Evolutionary conservation across 768 basidiomycete genomes (phyloP).

Genomic region (Tricholoma hemisulphureum): DNA sequence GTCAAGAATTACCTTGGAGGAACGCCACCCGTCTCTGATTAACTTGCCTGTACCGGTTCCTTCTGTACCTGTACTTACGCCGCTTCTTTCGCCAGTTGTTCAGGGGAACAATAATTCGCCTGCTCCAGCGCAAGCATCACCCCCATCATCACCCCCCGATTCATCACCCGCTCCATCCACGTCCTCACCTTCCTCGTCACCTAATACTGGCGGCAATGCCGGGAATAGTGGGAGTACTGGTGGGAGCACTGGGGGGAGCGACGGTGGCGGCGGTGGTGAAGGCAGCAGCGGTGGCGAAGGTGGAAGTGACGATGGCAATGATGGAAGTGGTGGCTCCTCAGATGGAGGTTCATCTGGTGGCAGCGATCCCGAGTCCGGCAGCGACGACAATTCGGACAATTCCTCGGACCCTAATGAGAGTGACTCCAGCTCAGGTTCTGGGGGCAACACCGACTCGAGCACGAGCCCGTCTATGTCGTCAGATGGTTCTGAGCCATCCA

Average conservation of each 20-base stretch:
- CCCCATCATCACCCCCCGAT: slow-evolving; percentile 12
- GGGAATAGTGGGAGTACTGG: slow-evolving; percentile 13
- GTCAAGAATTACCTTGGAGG: slow-evolving; percentile 11
- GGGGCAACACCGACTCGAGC: slow-evolving; percentile 1
- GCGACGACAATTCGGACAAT: not conserved
- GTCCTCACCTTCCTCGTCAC: slow-evolving; percentile 1
- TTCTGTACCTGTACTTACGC: slow-evolving; percentile 40
- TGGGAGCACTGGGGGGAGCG: too few relatives aligned
- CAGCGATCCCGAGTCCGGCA: slow-evolving; percentile 5
- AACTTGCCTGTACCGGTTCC: slow-evolving; percentile 38
- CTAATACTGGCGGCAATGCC: slow-evolving; percentile 6
- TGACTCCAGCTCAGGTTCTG: slow-evolving; percentile 1
- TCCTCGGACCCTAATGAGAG: slow-evolving; percentile 2
- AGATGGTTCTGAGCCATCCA: not conserved
- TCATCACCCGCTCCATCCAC: slow-evolving; percentile 10
- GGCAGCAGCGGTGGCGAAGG: slow-evolving; percentile 1
- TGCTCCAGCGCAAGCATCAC: not conserved
- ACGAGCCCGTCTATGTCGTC: not conserved
- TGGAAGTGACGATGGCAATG: slow-evolving; percentile 4
- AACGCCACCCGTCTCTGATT: slow-evolving; percentile 40
- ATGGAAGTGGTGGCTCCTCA: not conserved
- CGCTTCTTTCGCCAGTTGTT: slow-evolving; percentile 35
- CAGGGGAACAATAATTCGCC: slow-evolving; percentile 22
- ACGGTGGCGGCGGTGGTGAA: slow-evolving; percentile 8
- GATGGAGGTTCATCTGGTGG: slow-evolving; percentile 5